phyloP scores from a whole-genome alignment of 2,329 filamentous ascomycete genomes.

The Aspergillus fumigatus region DNA sequence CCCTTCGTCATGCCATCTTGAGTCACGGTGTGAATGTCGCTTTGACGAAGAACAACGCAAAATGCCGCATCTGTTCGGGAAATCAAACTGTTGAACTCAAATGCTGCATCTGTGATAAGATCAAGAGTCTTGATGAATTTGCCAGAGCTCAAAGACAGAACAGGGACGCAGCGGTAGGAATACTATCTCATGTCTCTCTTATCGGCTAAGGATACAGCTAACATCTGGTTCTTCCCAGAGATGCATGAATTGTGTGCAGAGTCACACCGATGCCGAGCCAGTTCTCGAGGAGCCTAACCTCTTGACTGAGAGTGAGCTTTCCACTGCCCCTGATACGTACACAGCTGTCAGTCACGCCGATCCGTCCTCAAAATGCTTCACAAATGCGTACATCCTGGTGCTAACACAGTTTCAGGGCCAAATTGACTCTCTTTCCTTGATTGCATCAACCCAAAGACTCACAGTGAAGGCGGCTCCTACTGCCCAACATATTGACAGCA shows the following conservation, averaged over 20 bases:
- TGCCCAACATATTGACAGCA: not conserved
- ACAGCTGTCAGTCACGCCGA: constrained; percentile 4
- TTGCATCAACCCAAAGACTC: constrained; percentile 3
- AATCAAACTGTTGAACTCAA: constrained; percentile 43
- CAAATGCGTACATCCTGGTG: not conserved
- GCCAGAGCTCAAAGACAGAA: constrained; percentile 46
- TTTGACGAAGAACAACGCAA: constrained; percentile 20
- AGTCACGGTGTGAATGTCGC: constrained; percentile 12
- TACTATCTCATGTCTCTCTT: constrained; percentile 3
- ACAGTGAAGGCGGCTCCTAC: not conserved
- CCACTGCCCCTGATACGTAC: constrained; percentile 3
- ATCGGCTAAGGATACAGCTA: not conserved
- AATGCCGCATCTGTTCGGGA: constrained; percentile 45
- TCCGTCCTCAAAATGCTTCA: not conserved
- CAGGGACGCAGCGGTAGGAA: constrained; percentile 43
- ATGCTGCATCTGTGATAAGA: constrained; percentile 45
- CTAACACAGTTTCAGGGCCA: constrained; percentile 13
- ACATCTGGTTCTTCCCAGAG: constrained; percentile 26
- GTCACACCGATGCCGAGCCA: constrained; percentile 28
- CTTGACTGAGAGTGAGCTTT: constrained; percentile 14
- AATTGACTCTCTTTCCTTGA: constrained; percentile 5
- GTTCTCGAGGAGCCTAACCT: constrained; percentile 28
- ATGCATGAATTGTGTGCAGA: constrained; percentile 39
- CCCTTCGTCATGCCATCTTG: constrained; percentile 25
- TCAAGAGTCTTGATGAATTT: constrained; percentile 47